Base-by-base conservation (phyloP, 1,284 basidiomycete genomes). In the Macrocybe sp. region DNA sequence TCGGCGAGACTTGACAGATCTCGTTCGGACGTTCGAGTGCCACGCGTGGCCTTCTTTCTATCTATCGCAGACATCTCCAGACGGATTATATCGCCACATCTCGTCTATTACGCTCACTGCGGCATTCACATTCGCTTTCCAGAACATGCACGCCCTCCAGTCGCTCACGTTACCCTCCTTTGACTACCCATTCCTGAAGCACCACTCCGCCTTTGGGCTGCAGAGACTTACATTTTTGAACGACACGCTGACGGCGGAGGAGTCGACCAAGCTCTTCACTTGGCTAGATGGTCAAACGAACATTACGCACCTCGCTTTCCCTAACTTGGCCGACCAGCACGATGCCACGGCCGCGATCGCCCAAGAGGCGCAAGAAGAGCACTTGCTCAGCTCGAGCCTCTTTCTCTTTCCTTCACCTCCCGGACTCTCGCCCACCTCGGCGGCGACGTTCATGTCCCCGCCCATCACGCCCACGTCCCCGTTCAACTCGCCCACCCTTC, bases 281-380 rank as follows among this genome's bases (percentile, higher is more conserved):
- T 81, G 78, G 77, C 64, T 80, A 22, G 64, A 69, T 37, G 68
- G 67, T 28, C 76, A 79, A 51, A 65, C 68, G 11, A 68, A 70
- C 33, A 61, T 82, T 41, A 62, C 57, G 4, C 62, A 64, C 6
- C 64, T 82, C 37, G 64, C 65, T 3, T 69, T 81, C 37, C 76
- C 76, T 2, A 61, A 70, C 38, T 66, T 79, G 38, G 45, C 65
- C 8, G 62, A 71, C 22, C 46, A 52, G 30, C 34, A 47, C 6
- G 48, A 54, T 43, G 45, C 43, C 37, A 41, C 32, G 30, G 6
- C 45, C 31, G 44, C 39, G n/a, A 6, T 45, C 28, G 11, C 12
- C 11, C 35, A 11, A 11, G 30, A 42, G 28, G 16, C 22, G 11
- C 31, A 42, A 42, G 41, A 42, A 32, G 34, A 29, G 30, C 41